Percentiles rank a stretch among this genome's conserved stretches.
Conservation (phyloP, 495 filamentous ascomycete species). For the Penicillium lagena region DNA sequence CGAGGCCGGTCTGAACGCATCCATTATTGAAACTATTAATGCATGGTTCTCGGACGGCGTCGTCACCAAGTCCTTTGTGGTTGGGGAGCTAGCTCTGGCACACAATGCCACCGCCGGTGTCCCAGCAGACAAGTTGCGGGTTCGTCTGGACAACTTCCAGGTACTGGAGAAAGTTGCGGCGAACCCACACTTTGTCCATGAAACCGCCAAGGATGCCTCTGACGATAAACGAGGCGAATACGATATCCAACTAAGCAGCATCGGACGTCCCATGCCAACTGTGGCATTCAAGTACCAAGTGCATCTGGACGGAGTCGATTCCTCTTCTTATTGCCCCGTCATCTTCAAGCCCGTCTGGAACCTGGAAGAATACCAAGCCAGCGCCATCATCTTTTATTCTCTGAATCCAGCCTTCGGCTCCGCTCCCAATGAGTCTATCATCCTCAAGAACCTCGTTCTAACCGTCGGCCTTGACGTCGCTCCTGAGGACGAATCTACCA, state of each 20-base stretch:
- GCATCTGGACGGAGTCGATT: slow-evolving; percentile 61
- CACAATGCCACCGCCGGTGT: slow-evolving; percentile 59
- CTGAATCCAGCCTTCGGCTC: slow-evolving; percentile 67
- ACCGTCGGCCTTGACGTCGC: slow-evolving; percentile 66
- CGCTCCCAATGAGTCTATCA: slow-evolving; percentile 42
- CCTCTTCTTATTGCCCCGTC: slow-evolving; percentile 67
- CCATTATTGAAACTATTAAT: slow-evolving; percentile 85
- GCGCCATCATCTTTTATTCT: slow-evolving; percentile 76
- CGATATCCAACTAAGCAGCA: slow-evolving; percentile 59
- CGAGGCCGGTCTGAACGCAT: slow-evolving; percentile 77
- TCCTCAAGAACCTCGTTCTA: slow-evolving; percentile 74
- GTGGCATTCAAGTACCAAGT: slow-evolving; percentile 94
- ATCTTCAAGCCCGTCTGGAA: slow-evolving; percentile 78
- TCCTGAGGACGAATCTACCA: slow-evolving; percentile 28
- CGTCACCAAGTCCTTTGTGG: slow-evolving; percentile 64
- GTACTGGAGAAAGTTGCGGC: slow-evolving; percentile 91
- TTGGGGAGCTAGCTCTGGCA: slow-evolving; percentile 85
- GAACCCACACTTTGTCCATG: slow-evolving; percentile 81
- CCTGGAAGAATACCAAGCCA: slow-evolving; percentile 71
- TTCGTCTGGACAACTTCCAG: slow-evolving; percentile 86
- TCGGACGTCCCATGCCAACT: slow-evolving; percentile 57
- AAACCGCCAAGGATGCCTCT: slow-evolving; percentile 31
- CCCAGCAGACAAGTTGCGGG: slow-evolving; percentile 46
- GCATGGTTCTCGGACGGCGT: slow-evolving; percentile 72
- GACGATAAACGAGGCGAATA: slow-evolving; percentile 76